Percentiles rank a stretch among this genome's conserved stretches.
These are phyloP conservation scores for Nemania bipapillata DNA, from an alignment of 2,329 filamentous ascomycete species.

Conservation along the genomic window DNA sequence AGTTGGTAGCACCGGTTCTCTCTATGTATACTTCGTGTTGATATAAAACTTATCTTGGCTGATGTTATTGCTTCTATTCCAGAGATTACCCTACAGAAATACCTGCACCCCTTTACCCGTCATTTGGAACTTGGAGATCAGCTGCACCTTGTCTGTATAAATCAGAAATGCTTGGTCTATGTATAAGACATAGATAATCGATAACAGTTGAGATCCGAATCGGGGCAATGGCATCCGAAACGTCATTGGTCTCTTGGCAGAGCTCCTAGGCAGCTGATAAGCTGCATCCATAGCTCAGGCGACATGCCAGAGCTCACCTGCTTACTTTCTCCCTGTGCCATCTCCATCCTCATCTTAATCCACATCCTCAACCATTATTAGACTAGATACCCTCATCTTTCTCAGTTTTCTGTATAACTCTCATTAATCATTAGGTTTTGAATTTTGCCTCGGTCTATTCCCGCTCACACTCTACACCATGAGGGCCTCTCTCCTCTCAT, in stretches of 20 bases:
- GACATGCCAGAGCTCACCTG: background rate
- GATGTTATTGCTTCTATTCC: background rate
- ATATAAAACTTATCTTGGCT: background rate
- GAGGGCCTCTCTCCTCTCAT: slow-evolving; percentile 62
- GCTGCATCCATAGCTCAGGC: background rate
- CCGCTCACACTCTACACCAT: slow-evolving; percentile 38
- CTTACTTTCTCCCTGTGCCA: background rate
- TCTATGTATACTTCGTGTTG: too few species aligned
- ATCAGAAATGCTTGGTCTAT: background rate
- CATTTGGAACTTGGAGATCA: too few species aligned
- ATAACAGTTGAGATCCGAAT: slow-evolving; percentile 4
- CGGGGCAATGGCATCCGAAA: slow-evolving; percentile 14
- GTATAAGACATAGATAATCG: background rate
- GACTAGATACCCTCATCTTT: background rate
- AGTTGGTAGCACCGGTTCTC: too few species aligned
- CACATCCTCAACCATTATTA: background rate
- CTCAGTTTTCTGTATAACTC: background rate
- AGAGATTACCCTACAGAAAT: too few species aligned
- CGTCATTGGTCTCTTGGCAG: slow-evolving; percentile 33
- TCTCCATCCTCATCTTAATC: background rate
- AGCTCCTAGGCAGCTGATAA: slow-evolving; percentile 19
- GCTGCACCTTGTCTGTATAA: background rate
- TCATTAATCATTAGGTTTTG: background rate
- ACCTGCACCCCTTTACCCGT: too few species aligned
- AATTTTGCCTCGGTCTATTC: background rate